Conservation (phyloP, 139 green algal genomes). For the Closterium sp. region DNA sequence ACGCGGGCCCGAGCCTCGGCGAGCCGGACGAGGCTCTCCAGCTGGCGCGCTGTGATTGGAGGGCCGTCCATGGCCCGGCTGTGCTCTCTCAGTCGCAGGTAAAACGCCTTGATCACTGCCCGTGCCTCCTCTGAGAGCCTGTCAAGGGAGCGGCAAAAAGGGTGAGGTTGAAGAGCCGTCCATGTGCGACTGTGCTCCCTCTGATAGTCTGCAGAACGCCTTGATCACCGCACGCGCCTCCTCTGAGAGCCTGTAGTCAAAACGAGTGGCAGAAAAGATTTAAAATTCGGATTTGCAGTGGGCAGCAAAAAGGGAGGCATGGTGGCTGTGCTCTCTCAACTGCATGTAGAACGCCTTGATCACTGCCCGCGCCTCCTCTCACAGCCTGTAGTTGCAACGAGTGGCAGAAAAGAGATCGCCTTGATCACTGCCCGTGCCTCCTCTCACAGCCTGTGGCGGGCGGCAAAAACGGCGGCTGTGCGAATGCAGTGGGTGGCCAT, state of each 20-base stretch:
- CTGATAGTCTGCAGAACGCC: slow-evolving; percentile 67
- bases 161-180: slow-evolving; percentile 74
- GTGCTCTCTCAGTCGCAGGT: slow-evolving; percentile 22
- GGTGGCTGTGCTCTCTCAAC: no score
- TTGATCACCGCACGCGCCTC: slow-evolving; percentile 80
- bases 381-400: no score
- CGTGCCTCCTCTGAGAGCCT: slow-evolving; percentile 52
- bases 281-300: no score
- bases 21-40: slow-evolving; percentile 98
- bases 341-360: slow-evolving; percentile 83
- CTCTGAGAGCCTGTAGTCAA: slow-evolving; percentile 61
- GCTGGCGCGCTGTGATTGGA: slow-evolving; percentile 93
- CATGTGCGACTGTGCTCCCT: not conserved
- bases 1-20: slow-evolving; percentile 89
- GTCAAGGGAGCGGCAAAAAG: not conserved
- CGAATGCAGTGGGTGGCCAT: no score
- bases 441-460: no score
- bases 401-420: no score
- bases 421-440: no score
- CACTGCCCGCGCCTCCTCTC: slow-evolving; percentile 15
- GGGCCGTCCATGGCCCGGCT: slow-evolving; percentile 69
- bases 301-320: no score
- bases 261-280: not conserved
- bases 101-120: slow-evolving; percentile 35
- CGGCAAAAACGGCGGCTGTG: no score